Percentiles rank a stretch among this genome's conserved stretches.
phyloP scores from a whole-genome alignment of 768 basidiomycete genomes.

The Macrolepiota fuliginosa region DNA sequence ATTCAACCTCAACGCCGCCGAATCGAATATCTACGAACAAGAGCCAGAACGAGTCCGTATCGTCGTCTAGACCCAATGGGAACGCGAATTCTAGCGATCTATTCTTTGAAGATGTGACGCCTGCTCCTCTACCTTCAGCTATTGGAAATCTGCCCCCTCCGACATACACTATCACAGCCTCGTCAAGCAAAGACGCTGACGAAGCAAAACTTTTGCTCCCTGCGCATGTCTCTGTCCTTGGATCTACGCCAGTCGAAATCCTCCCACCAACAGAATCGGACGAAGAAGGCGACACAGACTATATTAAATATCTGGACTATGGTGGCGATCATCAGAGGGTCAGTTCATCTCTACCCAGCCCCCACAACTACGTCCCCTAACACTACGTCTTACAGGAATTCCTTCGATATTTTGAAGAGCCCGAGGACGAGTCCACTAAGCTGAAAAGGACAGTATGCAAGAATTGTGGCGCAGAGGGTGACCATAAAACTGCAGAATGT shows the following conservation, averaged over 20 bases:
- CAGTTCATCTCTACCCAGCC: not conserved
- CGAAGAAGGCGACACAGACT: conserved; percentile 53
- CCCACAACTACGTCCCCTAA: not conserved
- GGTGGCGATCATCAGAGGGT: conserved; percentile 55
- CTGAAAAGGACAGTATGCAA: conserved; percentile 63
- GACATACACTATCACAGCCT: not conserved
- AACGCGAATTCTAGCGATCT: conserved; percentile 18
- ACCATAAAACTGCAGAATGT: conserved; percentile 69
- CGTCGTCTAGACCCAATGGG: not conserved
- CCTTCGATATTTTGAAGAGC: conserved; percentile 64
- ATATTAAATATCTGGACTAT: conserved; percentile 78
- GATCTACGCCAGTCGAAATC: conserved; percentile 43
- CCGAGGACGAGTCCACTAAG: conserved; percentile 36
- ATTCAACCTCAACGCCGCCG: not conserved
- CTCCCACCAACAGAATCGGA: conserved; percentile 37
- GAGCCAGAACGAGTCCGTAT: not conserved
- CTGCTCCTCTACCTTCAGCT: conserved; percentile 32
- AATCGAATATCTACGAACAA: not conserved
- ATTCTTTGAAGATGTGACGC: conserved; percentile 52
- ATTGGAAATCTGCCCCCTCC: conserved; percentile 13
- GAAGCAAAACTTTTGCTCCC: conserved; percentile 53
- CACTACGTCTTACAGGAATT: conserved; percentile 36
- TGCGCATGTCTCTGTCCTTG: conserved; percentile 63
- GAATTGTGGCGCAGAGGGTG: conserved; percentile 71
- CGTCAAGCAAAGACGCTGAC: not conserved